Conservation (phyloP, 2,329 filamentous ascomycete species). For the Colletotrichum limetticola region DNA sequence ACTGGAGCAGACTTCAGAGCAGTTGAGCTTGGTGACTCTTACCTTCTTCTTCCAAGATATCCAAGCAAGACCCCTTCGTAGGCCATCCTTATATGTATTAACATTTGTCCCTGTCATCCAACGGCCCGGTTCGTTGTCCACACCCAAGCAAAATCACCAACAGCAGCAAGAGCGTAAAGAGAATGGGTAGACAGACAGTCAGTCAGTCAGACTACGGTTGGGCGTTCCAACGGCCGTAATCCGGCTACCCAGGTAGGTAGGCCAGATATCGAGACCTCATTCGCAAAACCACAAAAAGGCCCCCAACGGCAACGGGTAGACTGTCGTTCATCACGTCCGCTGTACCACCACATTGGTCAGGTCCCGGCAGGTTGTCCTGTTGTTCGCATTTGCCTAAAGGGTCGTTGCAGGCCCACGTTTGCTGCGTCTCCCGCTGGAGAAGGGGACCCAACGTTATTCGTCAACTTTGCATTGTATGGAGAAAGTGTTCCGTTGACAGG, state of each 20-base stretch:
- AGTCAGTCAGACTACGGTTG: not conserved
- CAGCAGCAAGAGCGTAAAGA: not conserved
- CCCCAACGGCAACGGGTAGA: not conserved
- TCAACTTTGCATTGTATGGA: not conserved
- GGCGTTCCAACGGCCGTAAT: not conserved
- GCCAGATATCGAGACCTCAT: not conserved
- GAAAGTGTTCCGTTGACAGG: not conserved
- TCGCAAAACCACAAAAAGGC: not conserved
- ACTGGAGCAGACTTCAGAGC: not conserved
- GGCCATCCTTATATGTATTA: not conserved
- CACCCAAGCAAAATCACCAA: not conserved
- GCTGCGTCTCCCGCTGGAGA: not conserved
- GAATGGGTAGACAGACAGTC: no score
- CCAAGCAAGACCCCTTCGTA: not conserved
- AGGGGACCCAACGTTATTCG: not conserved
- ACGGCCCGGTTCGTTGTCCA: not conserved
- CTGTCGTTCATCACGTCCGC: slow-evolving; percentile 36
- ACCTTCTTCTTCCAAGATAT: not conserved
- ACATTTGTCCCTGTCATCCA: not conserved
- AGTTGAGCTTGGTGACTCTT: not conserved
- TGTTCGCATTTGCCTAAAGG: not conserved
- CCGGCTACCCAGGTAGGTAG: not conserved
- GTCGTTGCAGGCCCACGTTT: not conserved
- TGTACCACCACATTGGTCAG: not conserved
- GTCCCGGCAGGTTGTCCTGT: not conserved